Base-by-base conservation (phyloP, 1,139 yeast genomes). In the Suhomyces bokatorum region DNA sequence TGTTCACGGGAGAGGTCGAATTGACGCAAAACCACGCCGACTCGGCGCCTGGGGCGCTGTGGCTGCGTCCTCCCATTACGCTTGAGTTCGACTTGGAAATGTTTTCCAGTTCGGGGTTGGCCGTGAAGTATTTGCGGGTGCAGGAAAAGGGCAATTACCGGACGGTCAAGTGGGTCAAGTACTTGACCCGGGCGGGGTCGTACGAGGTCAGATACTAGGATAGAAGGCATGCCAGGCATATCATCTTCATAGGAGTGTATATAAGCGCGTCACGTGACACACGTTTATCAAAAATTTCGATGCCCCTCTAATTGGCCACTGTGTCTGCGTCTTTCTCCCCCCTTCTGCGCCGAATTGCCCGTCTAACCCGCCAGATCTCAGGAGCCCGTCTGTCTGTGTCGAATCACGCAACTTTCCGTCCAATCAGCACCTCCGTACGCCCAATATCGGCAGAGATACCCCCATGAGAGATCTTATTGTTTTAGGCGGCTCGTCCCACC, bases 111-210 rank as follows among this genome's bases (percentile, higher is more conserved):
- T 84, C 95, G 11, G 96, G 96, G 0, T 69, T 87, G 40, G 78
- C 80, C 26, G 93, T 91, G 37, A 77, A 87, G 51, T 87, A 79
- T 60, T 72, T 91, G 55, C 81, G 81, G 60, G 85, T 91, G 2
- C 73, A 71, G 30, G 96, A 88, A 58, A 78, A 74, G 56, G 55
- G 78, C 9, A 81, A 80, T 49, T 86, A 87, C 65, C 70, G 78
- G 38, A 83, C 96, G 1, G 82, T 88, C 16, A 91, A 91, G 60
- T 90, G 96, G 95, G 95, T 90, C 37, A 80, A 87, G 56, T 91
- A 91, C 62, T 63, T 78, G 15, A 78, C 91, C 1, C 78, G 75
- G 50, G 83, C 91, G 0, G 96, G 96, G 1, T 79, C 87, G 6
- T 89, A 87, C 56, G 97, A 89, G 51, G 75, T 88, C 12, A 70